phyloP scores from a whole-genome alignment of 2,329 filamentous ascomycete genomes.

The Graphium sp. region DNA sequence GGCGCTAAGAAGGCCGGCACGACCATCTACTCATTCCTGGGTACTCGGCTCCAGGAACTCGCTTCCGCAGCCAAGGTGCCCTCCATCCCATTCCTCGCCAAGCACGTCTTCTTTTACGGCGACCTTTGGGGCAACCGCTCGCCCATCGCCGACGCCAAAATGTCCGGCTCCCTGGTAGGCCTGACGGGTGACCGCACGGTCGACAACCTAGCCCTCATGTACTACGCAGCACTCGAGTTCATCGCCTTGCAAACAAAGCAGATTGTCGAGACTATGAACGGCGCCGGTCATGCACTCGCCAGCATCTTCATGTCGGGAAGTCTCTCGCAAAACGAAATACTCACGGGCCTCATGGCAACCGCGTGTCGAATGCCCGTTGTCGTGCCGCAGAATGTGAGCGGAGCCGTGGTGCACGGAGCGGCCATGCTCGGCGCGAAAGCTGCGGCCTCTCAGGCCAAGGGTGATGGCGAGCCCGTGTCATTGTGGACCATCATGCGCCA shows the following conservation, averaged over 20 bases:
- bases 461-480: slow-evolving; percentile 68
- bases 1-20: slow-evolving; percentile 60
- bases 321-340: slow-evolving; percentile 86
- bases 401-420: slow-evolving; percentile 92
- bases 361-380: slow-evolving; percentile 84
- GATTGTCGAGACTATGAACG: slow-evolving; percentile 90
- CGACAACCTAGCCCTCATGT: slow-evolving; percentile 76
- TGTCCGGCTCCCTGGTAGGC: slow-evolving; percentile 81
- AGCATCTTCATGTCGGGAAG: slow-evolving; percentile 98
- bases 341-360: slow-evolving; percentile 84
- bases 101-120: slow-evolving; percentile 97
- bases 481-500: slow-evolving; percentile 96
- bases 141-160: slow-evolving; percentile 79
- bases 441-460: slow-evolving; percentile 49
- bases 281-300: slow-evolving; percentile 67
- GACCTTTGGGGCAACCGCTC: slow-evolving; percentile 95
- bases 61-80: slow-evolving; percentile 53
- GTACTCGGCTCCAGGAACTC: slow-evolving; percentile 69
- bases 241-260: slow-evolving; percentile 94
- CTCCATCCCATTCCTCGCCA: slow-evolving; percentile 66
- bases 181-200: slow-evolving; percentile 74
- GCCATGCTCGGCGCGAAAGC: slow-evolving; percentile 97
- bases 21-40: slow-evolving; percentile 92
- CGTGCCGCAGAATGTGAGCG: slow-evolving; percentile 85
- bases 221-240: slow-evolving; percentile 95